Base-by-base conservation (phyloP, 2,329 filamentous ascomycete species). In the Clarireedia sp. region DNA sequence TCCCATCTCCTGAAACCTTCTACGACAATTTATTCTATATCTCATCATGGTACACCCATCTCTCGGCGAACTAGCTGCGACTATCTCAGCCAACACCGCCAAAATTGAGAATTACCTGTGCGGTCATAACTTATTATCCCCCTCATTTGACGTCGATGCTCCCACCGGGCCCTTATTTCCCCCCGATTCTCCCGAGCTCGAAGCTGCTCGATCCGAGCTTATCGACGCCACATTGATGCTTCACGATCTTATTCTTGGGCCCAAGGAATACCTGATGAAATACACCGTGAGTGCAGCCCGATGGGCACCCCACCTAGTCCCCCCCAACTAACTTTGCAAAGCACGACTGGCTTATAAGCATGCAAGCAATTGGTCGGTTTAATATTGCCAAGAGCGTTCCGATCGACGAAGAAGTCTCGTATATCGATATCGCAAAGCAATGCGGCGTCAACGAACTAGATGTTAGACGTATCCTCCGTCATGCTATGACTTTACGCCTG, bases 361-460 rank as follows among this genome's bases (percentile, higher is more conserved):
- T 62, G 59, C 60, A 64, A 55, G 63, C 64, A 7, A 63, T 67
- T 43, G 29, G 38, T 21, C 56, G 49, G 3, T 65, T 61, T 37
- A 48, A 57, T 3, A 59, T 67, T 12, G 64, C 60, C 3, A 40
- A 37, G 1, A 54, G 36, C 7, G 40, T 68, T 33, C 55, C 60
- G 3, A n/a, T 60, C 10, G 45, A 62, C 16, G 54, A 58, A 41
- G 56, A 59, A 40, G 51, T 54, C 2, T 56, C 63, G 10, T 67
- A 58, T 52, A 55, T 47, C 14, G 48, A 66, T 7, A 51, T 68
- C 12, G 53, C 64, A 5, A 38, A 59, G 26, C 53, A 21, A 23
- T 59, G 57, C 40, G 43, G 53, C 2, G 17, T 66, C 10, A 44
- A 55, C 19, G 57, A 60, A 49, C 4, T 24, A 3, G 58, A 57